These are phyloP conservation scores for Tetrahymena malaccensis DNA, from an alignment of 73 alveolate species.

Conservation along the genomic window DNA sequence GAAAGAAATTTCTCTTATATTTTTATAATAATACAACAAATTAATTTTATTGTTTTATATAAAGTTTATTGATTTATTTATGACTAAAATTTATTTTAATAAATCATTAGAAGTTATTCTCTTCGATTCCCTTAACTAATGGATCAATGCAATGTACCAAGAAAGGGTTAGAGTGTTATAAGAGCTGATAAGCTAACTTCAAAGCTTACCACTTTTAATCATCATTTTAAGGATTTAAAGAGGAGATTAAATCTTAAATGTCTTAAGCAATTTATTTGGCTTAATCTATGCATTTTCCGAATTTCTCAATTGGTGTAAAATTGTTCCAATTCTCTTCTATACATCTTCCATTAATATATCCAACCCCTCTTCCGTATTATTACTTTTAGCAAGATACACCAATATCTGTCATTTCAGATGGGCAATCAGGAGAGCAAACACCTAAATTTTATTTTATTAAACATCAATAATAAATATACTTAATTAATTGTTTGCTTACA, in stretches of 20 bases:
- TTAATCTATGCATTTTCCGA: not conserved
- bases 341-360: not conserved
- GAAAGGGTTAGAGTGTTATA: not conserved
- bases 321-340: not conserved
- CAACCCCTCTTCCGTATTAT: slow-evolving; percentile 43
- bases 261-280: not conserved
- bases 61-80: not conserved
- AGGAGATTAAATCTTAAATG: not conserved
- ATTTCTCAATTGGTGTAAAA: not conserved
- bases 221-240: not conserved
- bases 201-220: not conserved
- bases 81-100: not conserved
- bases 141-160: not conserved
- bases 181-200: not conserved
- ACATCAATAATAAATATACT: not conserved
- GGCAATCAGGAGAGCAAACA: slow-evolving; percentile 47
- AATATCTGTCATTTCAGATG: slow-evolving; percentile 20
- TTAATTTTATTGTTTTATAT: not conserved
- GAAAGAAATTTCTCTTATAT: too few relatives aligned
- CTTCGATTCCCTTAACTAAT: not conserved
- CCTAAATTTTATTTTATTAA: not conserved
- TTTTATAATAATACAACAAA: too few relatives aligned
- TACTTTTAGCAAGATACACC: slow-evolving; percentile 34
- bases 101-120: not conserved
- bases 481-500: not conserved